Base-by-base conservation (phyloP, 2,329 filamentous ascomycete species). In the Epichloe sp. region DNA sequence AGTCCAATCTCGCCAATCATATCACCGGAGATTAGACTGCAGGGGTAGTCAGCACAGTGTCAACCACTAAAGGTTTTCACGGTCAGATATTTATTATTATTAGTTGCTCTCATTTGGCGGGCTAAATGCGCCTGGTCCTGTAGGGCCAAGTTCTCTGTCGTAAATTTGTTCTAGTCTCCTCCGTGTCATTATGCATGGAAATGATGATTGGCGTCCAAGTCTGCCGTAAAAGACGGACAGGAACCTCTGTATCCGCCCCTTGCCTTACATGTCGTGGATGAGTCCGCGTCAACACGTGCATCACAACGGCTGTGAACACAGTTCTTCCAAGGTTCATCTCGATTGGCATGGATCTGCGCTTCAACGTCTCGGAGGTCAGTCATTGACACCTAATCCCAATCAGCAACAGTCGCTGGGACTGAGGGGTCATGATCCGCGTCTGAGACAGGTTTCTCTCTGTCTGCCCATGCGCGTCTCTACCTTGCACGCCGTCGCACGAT, bases 1-100 rank as follows among this genome's bases (percentile, higher is more conserved):
- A 47, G 36, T 19, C 35, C 45, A 48, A 52, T 46, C 50, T 49
- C 41, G 46, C 41, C 46, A 52, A 37, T 38, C 44, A 47, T 47
- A 31, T 31, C 38, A 26, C 7, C 12, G 43, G 23, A 44, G 15
- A 44, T 44, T 44, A 31, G 26, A 31, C 3, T 8, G 8, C 26
- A 10, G 8, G 26, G 26, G 26, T 31, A 8, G 26, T 31, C 8
- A 10, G 8, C 26, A 31, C 26, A 31, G 26, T 31, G 26, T 31
- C 26, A 31, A 31, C 8, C 26, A 31, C 26, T 3, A 10, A 21
- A 43, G 5, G 21, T n/a, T 15, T n/a, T 26, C 8, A 31, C 26
- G 26, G 26, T 31, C 26, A 31, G 8, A 31, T 31, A 2, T 31
- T 11, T 31, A 31, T 7, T 26, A 19, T 19, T 19, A 23, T 5